Base-by-base conservation (phyloP, 352 stramenopile genomes). In the Phytophthora foliorum region DNA sequence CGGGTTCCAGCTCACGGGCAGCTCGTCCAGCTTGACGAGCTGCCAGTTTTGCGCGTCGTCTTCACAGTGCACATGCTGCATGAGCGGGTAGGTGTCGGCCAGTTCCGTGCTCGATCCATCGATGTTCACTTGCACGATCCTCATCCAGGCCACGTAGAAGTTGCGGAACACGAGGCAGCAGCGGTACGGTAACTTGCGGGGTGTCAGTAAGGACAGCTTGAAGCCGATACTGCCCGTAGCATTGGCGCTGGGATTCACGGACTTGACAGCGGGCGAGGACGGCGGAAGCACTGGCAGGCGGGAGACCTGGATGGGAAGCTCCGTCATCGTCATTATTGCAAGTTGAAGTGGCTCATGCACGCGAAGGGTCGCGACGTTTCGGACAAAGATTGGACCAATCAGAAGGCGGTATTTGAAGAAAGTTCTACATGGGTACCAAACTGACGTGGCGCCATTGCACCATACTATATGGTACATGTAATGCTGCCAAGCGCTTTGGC, bases 11-110 rank as follows among this genome's bases (percentile, higher is more conserved):
- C 58, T 55, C 19, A 66, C 52, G 3, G 57, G 49, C 19, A 91
- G 77, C 53, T 90, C 72, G 32, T 89, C 75, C 27, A 90, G 65
- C 29, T 80, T 72, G 29, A 93, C 32, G 19, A 87, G 19, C 44
- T 93, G 80, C 86, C 83, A 92, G 42, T 86, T 78, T 67, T 93
- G 83, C 13, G 83, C 82, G 41, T 93, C 86, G 31, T 91, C 80
- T 39, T 93, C 86, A 32, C 67, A 86, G 65, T 92, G 75, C 21
- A 75, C 51, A 42, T 89, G 71, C 19, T 78, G 57, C 86, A 92
- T 92, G 24, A 93, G 74, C 24, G 58, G n/a, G 11, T 81, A 74
- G 2, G 73, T 44, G 14, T 72, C 63, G n/a, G 80, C 59, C 22
- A 92, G 59, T 42, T 87, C 77, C 2, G 50, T 67, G 24, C 69